Conservation (phyloP, 805 yeast genomes). For the Barnettozyma sucrosica region DNA sequence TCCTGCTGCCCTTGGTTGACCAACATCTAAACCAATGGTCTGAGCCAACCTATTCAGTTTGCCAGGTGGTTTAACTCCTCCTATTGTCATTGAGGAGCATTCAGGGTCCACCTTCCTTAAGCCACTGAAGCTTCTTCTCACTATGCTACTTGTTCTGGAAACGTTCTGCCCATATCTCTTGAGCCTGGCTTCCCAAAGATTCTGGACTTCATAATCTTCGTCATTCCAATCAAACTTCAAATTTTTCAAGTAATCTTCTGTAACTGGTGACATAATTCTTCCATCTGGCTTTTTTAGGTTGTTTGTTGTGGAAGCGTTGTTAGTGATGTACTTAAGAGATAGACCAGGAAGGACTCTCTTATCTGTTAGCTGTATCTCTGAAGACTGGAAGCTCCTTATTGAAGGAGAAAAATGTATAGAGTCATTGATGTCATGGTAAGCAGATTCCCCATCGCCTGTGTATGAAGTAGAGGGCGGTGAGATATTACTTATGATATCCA, state of each 20-base stretch:
- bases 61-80: not conserved
- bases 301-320: not conserved
- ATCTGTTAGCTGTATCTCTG: slow-evolving; percentile 8
- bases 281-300: not conserved
- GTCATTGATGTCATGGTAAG: not conserved
- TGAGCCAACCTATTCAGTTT: not conserved
- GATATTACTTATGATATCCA: not conserved
- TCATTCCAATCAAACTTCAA: slow-evolving; percentile 5
- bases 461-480: not conserved
- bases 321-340: slow-evolving; percentile 6
- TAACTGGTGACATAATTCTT: slow-evolving; percentile 9
- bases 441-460: not conserved
- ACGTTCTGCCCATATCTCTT: not conserved
- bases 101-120: not conserved
- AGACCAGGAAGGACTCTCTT: slow-evolving; percentile 11
- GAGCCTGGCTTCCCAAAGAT: slow-evolving; percentile 10
- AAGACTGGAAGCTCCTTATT: not conserved
- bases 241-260: slow-evolving; percentile 10
- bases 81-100: not conserved
- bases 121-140: slow-evolving; percentile 1
- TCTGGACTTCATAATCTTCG: slow-evolving; percentile 11
- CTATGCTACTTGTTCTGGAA: slow-evolving; percentile 3
- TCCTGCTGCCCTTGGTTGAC: not conserved
- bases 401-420: not conserved
- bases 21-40: not conserved